These are phyloP conservation scores for Mycena rebaudengoi DNA, from an alignment of 768 basidiomycete species.

Conservation along the genomic window DNA sequence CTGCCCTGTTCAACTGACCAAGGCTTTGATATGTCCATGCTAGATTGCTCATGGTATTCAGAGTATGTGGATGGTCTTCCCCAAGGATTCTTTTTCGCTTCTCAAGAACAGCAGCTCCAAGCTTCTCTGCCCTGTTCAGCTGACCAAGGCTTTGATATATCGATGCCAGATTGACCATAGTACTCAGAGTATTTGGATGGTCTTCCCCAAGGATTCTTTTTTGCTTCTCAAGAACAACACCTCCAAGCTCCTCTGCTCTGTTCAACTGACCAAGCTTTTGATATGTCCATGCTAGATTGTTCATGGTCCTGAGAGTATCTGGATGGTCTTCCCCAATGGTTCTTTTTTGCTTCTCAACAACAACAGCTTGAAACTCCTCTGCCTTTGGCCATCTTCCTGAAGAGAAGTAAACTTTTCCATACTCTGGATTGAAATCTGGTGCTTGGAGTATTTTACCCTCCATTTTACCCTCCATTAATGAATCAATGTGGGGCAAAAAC, in stretches of 20 bases:
- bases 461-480: background rate
- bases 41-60: no score
- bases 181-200: background rate
- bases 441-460: no score
- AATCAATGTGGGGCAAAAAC: background rate
- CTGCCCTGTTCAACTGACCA: no score
- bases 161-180: background rate
- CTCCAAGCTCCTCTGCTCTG: background rate
- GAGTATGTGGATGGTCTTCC: no score
- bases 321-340: background rate
- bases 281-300: background rate
- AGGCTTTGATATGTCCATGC: no score
- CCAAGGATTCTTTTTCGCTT: no score
- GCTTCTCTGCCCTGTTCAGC: no score
- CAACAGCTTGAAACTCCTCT: background rate
- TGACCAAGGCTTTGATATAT: constrained; percentile 1
- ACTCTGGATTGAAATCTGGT: background rate
- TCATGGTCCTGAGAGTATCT: background rate
- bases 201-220: background rate
- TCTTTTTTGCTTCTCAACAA: background rate
- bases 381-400: background rate
- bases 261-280: background rate
- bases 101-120: no score
- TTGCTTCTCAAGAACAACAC: background rate
- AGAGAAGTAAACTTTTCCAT: background rate